Percentiles rank a stretch among this genome's conserved stretches.
phyloP scores from a whole-genome alignment of 2,329 filamentous ascomycete genomes.

The Paraphaeosphaeria sporulosa region DNA sequence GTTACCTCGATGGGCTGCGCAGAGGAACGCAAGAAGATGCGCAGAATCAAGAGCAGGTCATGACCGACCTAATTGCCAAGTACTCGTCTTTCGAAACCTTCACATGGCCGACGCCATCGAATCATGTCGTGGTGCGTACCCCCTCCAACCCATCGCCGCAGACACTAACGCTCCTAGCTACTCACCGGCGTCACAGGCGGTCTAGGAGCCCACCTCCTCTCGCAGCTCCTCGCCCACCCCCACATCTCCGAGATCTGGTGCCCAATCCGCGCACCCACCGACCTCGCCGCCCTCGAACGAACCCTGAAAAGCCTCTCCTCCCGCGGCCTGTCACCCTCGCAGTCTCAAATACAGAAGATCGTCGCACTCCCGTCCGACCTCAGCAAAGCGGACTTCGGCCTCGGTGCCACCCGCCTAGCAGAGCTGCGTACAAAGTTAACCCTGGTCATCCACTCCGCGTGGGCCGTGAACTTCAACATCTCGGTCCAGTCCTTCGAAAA shows the following conservation, averaged over 20 bases:
- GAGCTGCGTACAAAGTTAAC: slow-evolving; percentile 41
- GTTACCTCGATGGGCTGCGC: slow-evolving; percentile 54
- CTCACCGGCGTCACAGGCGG: slow-evolving; percentile 73
- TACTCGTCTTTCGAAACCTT: slow-evolving; percentile 50
- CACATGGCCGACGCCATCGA: background rate
- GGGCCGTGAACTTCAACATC: slow-evolving; percentile 67
- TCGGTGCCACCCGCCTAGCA: slow-evolving; percentile 33
- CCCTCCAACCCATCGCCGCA: background rate
- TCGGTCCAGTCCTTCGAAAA: slow-evolving; percentile 58
- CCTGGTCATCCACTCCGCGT: slow-evolving; percentile 60
- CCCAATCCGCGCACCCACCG: slow-evolving; percentile 57
- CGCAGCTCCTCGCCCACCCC: slow-evolving; percentile 39
- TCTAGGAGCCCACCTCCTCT: slow-evolving; percentile 66
- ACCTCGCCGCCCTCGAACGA: slow-evolving; percentile 44
- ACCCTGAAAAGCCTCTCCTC: slow-evolving; percentile 44
- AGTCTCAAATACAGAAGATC: slow-evolving; percentile 38
- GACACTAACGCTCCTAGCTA: slow-evolving; percentile 40
- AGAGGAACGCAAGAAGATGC: slow-evolving; percentile 44
- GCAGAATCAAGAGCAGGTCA: slow-evolving; percentile 52
- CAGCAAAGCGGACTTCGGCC: slow-evolving; percentile 51
- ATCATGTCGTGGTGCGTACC: slow-evolving; percentile 25
- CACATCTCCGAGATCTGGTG: slow-evolving; percentile 57
- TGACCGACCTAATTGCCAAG: slow-evolving; percentile 56
- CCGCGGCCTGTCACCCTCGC: slow-evolving; percentile 46
- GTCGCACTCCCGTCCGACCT: slow-evolving; percentile 53